A percentile compares a stretch with the other conserved stretches of the same genome.
Conservation (phyloP, 2,329 filamentous ascomycete species). For the Tolypocladium ovalisporum region DNA sequence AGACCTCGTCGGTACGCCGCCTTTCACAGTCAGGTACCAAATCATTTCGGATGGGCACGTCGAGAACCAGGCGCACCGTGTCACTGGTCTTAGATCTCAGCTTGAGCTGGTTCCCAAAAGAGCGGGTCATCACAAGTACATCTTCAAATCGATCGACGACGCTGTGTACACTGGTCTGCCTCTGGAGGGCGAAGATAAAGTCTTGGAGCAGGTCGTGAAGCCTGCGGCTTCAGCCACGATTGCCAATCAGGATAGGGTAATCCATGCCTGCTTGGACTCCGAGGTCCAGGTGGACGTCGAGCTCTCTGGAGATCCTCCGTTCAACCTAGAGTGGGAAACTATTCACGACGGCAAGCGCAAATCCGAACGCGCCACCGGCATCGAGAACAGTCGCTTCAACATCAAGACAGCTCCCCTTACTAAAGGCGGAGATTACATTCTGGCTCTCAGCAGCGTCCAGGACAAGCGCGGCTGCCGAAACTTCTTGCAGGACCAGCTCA, state of each 20-base stretch:
- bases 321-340: conserved; percentile 84
- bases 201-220: conserved; percentile 82
- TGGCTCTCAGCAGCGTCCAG: conserved; percentile 76
- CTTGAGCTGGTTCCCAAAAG: conserved; percentile 71
- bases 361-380: conserved; percentile 52
- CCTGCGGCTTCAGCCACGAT: conserved; percentile 78
- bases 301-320: conserved; percentile 75
- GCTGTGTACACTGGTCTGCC: conserved; percentile 62
- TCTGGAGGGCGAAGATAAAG: conserved; percentile 48
- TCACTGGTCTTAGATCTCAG: conserved; percentile 69
- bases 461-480: conserved; percentile 82
- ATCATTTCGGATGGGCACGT: conserved; percentile 52
- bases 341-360: conserved; percentile 80
- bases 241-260: conserved; percentile 38
- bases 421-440: conserved; percentile 80
- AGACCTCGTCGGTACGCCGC: conserved; percentile 84
- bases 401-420: conserved; percentile 66
- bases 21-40: conserved; percentile 74
- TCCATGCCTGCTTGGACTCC: conserved; percentile 74
- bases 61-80: conserved; percentile 40
- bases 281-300: conserved; percentile 62
- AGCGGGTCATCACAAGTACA: conserved; percentile 79
- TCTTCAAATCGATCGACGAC: conserved; percentile 73
- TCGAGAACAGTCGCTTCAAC: conserved; percentile 51
- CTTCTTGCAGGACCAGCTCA: conserved; percentile 72